phyloP scores from a whole-genome alignment of 345 rosid species.

The Arabidopsis thaliana region TAIR10.1 NC_003074.8:2154001-2154500 shows the following conservation, averaged over 20 bases:
- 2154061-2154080: slow-evolving; percentile 32
- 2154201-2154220: slow-evolving; percentile 47
- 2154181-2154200: slow-evolving; percentile 25
- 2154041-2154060: slow-evolving; percentile 37
- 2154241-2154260: slow-evolving; percentile 64
- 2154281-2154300: slow-evolving; percentile 41
- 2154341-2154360: slow-evolving; percentile 62
- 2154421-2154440: slow-evolving; percentile 68
- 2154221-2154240: slow-evolving; percentile 52
- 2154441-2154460: slow-evolving; percentile 54
- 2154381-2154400: slow-evolving; percentile 54
- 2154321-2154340: slow-evolving; percentile 47
- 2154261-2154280: slow-evolving; percentile 63
- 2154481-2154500: slow-evolving; percentile 50
- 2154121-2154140: background rate
- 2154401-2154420: slow-evolving; percentile 50
- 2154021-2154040: slow-evolving; percentile 24
- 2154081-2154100: slow-evolving; percentile 16
- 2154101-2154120: slow-evolving; percentile 22
- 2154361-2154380: slow-evolving; percentile 62
- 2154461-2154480: slow-evolving; percentile 47
- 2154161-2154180: background rate
- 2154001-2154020: background rate
- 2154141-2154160: background rate
- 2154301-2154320: background rate